Evolutionary conservation across 192 early-diverging fungal genomes (phyloP).

Genomic region (Paraglomus brasilianum): DNA sequence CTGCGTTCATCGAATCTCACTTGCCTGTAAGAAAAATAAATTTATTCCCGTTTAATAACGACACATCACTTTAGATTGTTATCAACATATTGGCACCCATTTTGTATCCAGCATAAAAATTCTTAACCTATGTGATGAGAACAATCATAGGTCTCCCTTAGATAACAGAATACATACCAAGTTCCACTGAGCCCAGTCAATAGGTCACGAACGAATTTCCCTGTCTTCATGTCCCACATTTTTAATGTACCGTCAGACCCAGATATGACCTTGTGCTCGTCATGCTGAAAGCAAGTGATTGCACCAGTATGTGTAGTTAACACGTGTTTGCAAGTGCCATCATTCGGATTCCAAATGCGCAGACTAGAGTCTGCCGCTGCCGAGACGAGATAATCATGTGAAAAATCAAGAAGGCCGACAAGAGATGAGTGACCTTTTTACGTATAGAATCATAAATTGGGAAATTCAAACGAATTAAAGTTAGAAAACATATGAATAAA

Average conservation of each 20-base stretch:
- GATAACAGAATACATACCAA: conserved; percentile 56
- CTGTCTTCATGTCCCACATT: conserved; percentile 94
- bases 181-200: conserved; percentile 79
- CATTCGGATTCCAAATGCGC: conserved; percentile 83
- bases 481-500: not conserved
- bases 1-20: conserved; percentile 87
- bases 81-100: too few species aligned
- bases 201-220: conserved; percentile 80
- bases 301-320: conserved; percentile 80
- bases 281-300: conserved; percentile 99
- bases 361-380: conserved; percentile 94
- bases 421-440: conserved; percentile 83
- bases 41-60: too few species aligned
- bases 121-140: too few species aligned
- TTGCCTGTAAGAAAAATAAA: conserved; percentile 38
- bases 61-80: too few species aligned
- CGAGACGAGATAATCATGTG: conserved; percentile 83
- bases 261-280: conserved; percentile 87
- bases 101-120: too few species aligned
- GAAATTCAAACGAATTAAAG: too few species aligned
- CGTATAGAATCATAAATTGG: not conserved
- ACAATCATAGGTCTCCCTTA: too few species aligned
- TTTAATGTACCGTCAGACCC: conserved; percentile 94
- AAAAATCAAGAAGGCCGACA: conserved; percentile 89
- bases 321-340: conserved; percentile 61